These are phyloP conservation scores for Chrysochromulina tobinii DNA, from an alignment of 78 protist genomes.

Conservation along the genomic window DNA sequence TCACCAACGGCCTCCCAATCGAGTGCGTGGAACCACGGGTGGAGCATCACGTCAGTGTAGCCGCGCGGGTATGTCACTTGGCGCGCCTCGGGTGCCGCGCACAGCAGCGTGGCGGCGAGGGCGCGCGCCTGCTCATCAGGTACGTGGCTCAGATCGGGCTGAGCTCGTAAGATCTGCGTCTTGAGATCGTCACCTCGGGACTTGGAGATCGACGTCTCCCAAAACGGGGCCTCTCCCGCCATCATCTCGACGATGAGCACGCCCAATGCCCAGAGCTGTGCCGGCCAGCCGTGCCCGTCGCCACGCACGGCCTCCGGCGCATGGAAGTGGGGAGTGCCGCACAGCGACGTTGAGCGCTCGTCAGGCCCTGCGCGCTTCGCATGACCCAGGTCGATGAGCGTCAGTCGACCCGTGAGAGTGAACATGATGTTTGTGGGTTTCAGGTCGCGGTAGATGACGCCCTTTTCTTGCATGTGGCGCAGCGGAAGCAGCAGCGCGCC, in stretches of 20 bases:
- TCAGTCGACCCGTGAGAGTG: background rate
- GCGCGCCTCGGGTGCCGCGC: background rate
- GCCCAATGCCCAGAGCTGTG: background rate
- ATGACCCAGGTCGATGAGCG: background rate
- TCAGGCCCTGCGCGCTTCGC: background rate
- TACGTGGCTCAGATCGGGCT: background rate
- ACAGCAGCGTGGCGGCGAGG: background rate
- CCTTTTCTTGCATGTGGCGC: conserved; percentile 52
- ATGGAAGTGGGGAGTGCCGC: background rate
- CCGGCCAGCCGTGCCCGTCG: background rate
- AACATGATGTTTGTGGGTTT: conserved; percentile 66
- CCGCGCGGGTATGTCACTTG: background rate
- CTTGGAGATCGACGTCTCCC: background rate
- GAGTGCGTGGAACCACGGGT: background rate
- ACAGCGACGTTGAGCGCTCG: background rate
- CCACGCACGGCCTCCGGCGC: background rate
- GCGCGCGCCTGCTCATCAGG: background rate
- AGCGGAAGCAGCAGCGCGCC: conserved; percentile 67
- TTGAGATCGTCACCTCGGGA: background rate
- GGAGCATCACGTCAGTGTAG: background rate
- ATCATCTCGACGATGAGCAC: background rate
- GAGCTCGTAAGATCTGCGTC: background rate
- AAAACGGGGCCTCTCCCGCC: background rate
- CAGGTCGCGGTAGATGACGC: conserved; percentile 66
- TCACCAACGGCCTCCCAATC: background rate